These are phyloP conservation scores for Globisporangium cylindrosporum DNA, from an alignment of 352 stramenopile species.

Conservation along the genomic window DNA sequence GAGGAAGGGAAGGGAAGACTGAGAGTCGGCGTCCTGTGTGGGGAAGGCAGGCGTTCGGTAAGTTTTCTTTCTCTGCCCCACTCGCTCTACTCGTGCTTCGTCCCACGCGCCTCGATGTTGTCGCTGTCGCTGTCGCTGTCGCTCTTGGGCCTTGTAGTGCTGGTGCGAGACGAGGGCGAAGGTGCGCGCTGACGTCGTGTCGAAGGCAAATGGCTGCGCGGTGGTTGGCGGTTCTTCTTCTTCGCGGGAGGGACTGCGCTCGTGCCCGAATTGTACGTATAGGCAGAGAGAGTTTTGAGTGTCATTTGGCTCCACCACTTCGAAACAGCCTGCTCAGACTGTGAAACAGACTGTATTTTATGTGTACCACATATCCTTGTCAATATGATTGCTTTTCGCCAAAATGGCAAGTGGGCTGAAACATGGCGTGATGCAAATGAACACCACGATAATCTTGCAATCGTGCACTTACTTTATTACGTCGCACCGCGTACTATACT, in stretches of 20 bases:
- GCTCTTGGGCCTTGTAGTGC: not conserved
- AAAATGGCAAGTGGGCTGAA: not conserved
- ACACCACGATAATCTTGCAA: not conserved
- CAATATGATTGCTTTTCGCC: not conserved
- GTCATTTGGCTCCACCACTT: constrained; percentile 10
- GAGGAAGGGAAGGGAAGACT: not conserved
- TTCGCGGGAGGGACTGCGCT: constrained; percentile 4
- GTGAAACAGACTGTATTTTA: not conserved
- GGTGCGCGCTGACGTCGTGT: not conserved
- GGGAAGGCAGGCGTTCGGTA: not conserved
- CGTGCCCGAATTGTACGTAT: not conserved
- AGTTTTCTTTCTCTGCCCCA: not conserved
- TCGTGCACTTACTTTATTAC: not conserved
- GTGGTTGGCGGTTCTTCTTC: not conserved
- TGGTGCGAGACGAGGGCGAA: constrained; percentile 5
- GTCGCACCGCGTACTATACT: not conserved
- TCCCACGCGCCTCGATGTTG: not conserved
- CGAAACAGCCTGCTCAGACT: not conserved
- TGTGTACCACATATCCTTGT: not conserved
- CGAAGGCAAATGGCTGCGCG: constrained; percentile 1
- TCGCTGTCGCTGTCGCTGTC: not conserved
- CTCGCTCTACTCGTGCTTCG: not conserved
- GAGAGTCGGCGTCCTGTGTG: not conserved
- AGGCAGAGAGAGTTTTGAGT: constrained; percentile 1
- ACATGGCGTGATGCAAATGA: not conserved